These are phyloP conservation scores for Jasminum sambac DNA, from an alignment of 257 asterid genomes.

Conservation along the genomic window DNA sequence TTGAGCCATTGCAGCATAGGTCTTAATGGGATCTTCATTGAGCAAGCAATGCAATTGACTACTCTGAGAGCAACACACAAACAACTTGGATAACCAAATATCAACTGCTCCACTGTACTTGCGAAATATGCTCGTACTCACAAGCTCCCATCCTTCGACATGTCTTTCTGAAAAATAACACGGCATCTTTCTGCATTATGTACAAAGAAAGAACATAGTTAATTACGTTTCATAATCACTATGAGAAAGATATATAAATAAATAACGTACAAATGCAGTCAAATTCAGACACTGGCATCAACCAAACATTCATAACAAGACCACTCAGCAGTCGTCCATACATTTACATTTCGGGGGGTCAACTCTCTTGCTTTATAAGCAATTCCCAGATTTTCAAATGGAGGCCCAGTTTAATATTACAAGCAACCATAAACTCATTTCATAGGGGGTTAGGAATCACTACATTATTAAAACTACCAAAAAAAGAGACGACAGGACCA, in stretches of 20 bases:
- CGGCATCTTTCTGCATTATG: conserved; percentile 51
- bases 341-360: too few relatives aligned
- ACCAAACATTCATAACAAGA: too few relatives aligned
- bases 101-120: conserved; percentile 83
- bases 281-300: too few relatives aligned
- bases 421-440: conserved; percentile 12
- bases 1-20: conserved; percentile 86
- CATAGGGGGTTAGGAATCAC: neutral
- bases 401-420: neutral
- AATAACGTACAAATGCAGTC: too few relatives aligned
- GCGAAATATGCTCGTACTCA: conserved; percentile 66
- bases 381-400: too few relatives aligned
- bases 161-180: conserved; percentile 36
- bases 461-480: conserved; percentile 16
- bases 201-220: conserved; percentile 9
- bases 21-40: conserved; percentile 58
- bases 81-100: conserved; percentile 66
- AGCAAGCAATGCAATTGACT: conserved; percentile 55
- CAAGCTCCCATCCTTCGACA: conserved; percentile 87
- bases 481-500: neutral
- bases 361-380: too few relatives aligned
- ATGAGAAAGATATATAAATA: too few relatives aligned
- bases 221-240: neutral
- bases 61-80: conserved; percentile 29
- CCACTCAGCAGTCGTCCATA: too few relatives aligned